phyloP scores from a whole-genome alignment of 2,329 filamentous ascomycete genomes.

The Aspergillus unguis region DNA sequence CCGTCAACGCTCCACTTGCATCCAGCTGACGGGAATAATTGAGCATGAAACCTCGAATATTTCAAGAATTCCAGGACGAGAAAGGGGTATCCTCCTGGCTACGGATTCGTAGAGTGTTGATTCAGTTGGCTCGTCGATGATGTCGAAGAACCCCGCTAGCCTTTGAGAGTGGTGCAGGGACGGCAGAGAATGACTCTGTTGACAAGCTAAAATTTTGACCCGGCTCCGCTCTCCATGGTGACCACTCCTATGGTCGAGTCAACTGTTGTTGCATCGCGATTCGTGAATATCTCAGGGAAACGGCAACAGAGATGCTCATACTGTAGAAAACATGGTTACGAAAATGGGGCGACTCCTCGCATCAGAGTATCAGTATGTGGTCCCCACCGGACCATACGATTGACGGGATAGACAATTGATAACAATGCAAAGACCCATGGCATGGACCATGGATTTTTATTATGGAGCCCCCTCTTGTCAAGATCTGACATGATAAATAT shows the following conservation, averaged over 20 bases:
- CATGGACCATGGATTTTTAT: conserved; percentile 9
- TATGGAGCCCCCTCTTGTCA: conserved; percentile 10
- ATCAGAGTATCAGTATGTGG: conserved; percentile 6
- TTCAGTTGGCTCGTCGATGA: background rate
- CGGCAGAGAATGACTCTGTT: conserved; percentile 13
- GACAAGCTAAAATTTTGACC: conserved; percentile 11
- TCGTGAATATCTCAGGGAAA: background rate
- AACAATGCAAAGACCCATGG: conserved; percentile 13
- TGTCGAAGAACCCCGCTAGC: conserved; percentile 3
- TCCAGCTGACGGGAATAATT: background rate
- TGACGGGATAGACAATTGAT: conserved; percentile 3
- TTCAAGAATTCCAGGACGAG: background rate
- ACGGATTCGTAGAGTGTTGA: background rate
- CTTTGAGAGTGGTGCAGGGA: conserved; percentile 13
- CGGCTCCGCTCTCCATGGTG: conserved; percentile 5
- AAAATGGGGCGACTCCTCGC: conserved; percentile 7
- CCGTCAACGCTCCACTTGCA: conserved; percentile 6
- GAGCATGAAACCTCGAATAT: conserved; percentile 7
- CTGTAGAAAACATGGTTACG: background rate
- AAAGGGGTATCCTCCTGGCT: conserved; percentile 1
- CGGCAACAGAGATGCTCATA: background rate
- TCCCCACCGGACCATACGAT: conserved; percentile 21
- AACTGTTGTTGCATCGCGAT: background rate
- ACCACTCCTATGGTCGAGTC: background rate
- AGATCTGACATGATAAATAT: conserved; percentile 17